Evolutionary conservation across 306 rosid species (phyloP).

Genomic region (Trifolium pratense): DNA sequence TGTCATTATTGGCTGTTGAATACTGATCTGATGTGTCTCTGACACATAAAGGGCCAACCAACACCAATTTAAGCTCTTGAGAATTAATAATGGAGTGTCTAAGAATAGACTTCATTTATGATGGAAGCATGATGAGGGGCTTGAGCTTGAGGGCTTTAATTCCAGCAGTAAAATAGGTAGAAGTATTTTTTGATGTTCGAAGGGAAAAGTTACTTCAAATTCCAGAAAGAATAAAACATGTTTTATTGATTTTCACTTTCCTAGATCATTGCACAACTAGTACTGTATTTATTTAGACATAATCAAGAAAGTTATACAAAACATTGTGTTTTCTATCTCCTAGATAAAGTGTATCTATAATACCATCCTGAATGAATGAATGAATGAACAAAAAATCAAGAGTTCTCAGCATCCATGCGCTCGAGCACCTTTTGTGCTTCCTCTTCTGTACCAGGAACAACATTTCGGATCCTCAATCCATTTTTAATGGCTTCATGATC

Average conservation of each 20-base stretch:
- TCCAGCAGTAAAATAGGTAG: background rate
- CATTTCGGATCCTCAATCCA: constrained; percentile 66
- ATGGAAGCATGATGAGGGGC: background rate
- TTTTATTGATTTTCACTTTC: background rate
- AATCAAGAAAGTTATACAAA: background rate
- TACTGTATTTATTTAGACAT: background rate
- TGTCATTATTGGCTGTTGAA: constrained; percentile 6
- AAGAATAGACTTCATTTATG: background rate
- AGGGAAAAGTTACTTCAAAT: constrained; percentile 25
- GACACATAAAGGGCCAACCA: constrained; percentile 21
- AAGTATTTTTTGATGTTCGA: background rate
- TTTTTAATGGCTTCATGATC: constrained; percentile 56
- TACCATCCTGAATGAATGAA: constrained; percentile 30
- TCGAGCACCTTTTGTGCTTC: constrained; percentile 77
- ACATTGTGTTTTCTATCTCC: constrained; percentile 7
- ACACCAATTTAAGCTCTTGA: constrained; percentile 13
- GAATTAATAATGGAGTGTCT: constrained; percentile 4
- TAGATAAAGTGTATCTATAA: constrained; percentile 5
- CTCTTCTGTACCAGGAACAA: constrained; percentile 81
- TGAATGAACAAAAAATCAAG: constrained; percentile 12
- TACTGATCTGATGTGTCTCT: background rate
- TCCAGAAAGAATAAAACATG: constrained; percentile 10
- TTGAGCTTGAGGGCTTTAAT: background rate
- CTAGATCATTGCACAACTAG: background rate
- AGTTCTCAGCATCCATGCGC: constrained; percentile 69